Evolutionary conservation across 331 rosid genomes (phyloP).

Genomic region (Quercus phellos): DNA sequence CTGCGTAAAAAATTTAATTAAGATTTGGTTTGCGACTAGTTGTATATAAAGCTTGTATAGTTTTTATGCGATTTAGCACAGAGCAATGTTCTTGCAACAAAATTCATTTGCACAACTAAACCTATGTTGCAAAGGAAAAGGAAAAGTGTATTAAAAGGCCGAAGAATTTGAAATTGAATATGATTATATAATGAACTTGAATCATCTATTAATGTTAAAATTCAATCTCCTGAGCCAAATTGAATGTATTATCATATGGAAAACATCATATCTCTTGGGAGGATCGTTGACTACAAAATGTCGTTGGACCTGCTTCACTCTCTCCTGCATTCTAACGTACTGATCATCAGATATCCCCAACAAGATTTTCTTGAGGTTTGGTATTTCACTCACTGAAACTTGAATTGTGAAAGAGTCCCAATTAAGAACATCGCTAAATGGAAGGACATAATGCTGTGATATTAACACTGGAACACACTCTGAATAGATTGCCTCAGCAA

Average conservation of each 20-base stretch:
- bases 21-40: too few species aligned
- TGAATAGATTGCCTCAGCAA: constrained; percentile 55
- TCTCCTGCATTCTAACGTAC: constrained; percentile 34
- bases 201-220: constrained; percentile 11
- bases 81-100: too few species aligned
- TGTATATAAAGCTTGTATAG: too few species aligned
- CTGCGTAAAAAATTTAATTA: too few species aligned
- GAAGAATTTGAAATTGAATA: too few species aligned
- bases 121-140: too few species aligned
- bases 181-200: not conserved
- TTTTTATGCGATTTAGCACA: too few species aligned
- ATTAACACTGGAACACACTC: constrained; percentile 51
- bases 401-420: constrained; percentile 50
- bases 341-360: constrained; percentile 33
- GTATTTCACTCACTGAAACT: constrained; percentile 38
- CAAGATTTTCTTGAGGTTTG: constrained; percentile 44
- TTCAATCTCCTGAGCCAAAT: constrained; percentile 64
- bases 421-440: constrained; percentile 53
- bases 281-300: constrained; percentile 52
- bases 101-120: too few species aligned
- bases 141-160: too few species aligned
- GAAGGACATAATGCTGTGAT: constrained; percentile 54
- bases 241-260: constrained; percentile 56
- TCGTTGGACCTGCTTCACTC: constrained; percentile 47
- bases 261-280: constrained; percentile 50